A percentile compares a stretch with the other conserved stretches of the same genome.
Evolutionary conservation across 139 green algal genomes (phyloP).

Genomic region (Closterium sp.): DNA sequence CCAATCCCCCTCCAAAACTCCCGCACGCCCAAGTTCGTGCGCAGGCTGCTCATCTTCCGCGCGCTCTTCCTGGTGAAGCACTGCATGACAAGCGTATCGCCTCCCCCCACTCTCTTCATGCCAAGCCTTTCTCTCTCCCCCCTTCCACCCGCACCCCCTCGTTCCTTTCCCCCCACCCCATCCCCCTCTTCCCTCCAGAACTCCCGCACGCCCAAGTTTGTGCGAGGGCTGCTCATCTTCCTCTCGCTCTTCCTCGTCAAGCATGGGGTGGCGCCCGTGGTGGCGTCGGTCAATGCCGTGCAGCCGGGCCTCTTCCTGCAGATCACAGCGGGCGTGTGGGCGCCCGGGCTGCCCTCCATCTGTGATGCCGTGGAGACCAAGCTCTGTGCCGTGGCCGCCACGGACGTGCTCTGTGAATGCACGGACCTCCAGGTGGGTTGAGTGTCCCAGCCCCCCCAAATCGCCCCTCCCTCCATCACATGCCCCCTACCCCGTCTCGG

Average conservation of each 20-base stretch:
- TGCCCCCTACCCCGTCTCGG: too few relatives aligned
- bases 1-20: too few relatives aligned
- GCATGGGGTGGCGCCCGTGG: conserved; percentile 39
- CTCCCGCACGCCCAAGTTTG: conserved; percentile 71
- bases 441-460: too few relatives aligned
- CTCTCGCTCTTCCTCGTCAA: conserved; percentile 57
- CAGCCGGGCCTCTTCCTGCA: conserved; percentile 80
- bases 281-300: conserved; percentile 70
- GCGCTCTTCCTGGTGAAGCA: too few relatives aligned
- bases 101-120: not conserved
- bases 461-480: too few relatives aligned
- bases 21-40: too few relatives aligned
- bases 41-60: too few relatives aligned
- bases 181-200: conserved; percentile 57
- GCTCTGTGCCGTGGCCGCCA: conserved; percentile 71
- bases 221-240: conserved; percentile 75
- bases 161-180: not conserved
- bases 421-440: not conserved
- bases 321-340: conserved; percentile 79
- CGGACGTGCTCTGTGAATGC: conserved; percentile 68
- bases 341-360: conserved; percentile 62
- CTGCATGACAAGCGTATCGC: too few relatives aligned
- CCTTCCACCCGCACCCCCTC: conserved; percentile 9
- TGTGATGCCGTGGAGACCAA: conserved; percentile 72
- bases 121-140: not conserved